Evolutionary conservation across 2,329 filamentous ascomycete genomes (phyloP).

Genomic region (Peltaster fructicola): DNA sequence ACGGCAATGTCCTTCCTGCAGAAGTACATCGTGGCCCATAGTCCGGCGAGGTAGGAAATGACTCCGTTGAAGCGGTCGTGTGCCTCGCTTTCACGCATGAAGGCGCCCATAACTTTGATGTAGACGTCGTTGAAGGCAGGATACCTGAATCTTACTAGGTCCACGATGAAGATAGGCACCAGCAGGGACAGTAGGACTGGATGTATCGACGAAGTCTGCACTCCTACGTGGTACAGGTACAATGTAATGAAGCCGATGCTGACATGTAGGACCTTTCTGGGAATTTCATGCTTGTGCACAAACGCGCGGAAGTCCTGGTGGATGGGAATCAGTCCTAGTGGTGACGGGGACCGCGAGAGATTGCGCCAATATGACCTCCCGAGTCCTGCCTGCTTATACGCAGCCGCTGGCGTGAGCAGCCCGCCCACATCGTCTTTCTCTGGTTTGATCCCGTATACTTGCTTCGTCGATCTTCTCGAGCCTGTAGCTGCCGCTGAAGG

Average conservation of each 20-base stretch:
- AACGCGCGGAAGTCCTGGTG: conserved; percentile 82
- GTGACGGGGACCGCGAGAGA: conserved; percentile 79
- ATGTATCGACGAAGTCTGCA: conserved; percentile 60
- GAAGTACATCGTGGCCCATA: conserved; percentile 69
- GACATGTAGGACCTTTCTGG: conserved; percentile 80
- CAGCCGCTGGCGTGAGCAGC: conserved; percentile 15
- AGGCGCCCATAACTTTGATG: conserved; percentile 63
- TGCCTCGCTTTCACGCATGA: conserved; percentile 96
- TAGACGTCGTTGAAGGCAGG: conserved; percentile 73
- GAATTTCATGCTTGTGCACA: conserved; percentile 89
- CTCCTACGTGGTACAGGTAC: conserved; percentile 64
- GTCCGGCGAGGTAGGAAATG: conserved; percentile 86
- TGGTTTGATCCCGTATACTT: conserved; percentile 15
- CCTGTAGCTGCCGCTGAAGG: conserved; percentile 4
- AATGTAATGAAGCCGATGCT: conserved; percentile 92
- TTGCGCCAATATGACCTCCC: conserved; percentile 67
- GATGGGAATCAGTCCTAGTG: conserved; percentile 84
- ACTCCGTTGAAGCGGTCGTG: conserved; percentile 79
- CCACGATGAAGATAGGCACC: conserved; percentile 66
- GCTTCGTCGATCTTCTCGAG: conserved; percentile 14
- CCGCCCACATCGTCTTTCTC: conserved; percentile 9
- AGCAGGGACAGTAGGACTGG: conserved; percentile 68
- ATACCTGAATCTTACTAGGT: conserved; percentile 69
- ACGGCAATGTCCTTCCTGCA: conserved; percentile 89
- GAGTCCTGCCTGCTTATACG: conserved; percentile 33